Evolutionary conservation across 73 alveolate species (phyloP), one percentile per base, ranked within the genome.

Genomic region (Breviolum minutum): DNA sequence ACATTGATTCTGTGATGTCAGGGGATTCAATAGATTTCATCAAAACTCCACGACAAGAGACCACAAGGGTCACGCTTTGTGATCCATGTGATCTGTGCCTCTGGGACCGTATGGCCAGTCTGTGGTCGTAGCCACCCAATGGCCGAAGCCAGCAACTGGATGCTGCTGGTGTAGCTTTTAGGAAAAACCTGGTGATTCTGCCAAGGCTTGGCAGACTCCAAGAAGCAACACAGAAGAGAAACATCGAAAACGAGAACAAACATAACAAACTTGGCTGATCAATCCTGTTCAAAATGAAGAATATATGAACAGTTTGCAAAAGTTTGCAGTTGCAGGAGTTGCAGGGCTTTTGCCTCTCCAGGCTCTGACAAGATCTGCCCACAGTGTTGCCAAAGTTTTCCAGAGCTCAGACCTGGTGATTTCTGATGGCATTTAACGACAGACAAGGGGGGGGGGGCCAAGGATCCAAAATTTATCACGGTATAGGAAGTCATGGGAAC

Each of bases 141-240:
- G 90, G 76, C 68, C 20, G 89, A 88, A 22, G 98, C 98, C 77
- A 92, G 63, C 90, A 92, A 54, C 63, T 84, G 98, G 60, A 92
- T 92, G 98, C 98, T 92, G 73, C 98, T 92, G 90, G 80, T 12
- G 24, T 60, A 92, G 90, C 98, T 92, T 13, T 70, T 70, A 5
- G 98, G 98, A 63, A 92, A 92, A 48, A 92, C 98, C 98, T 92
- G 30, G 64, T 9, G 8, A 74, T 16, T 14, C 54, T 68, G 2
- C 77, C 77, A 68, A 17, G 54, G n/a, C n/a, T n/a, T n/a, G n/a
- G 54, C 54, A 40, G 54, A 40, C 54, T 40, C 54, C 54, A 40
- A 3, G 54, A 40, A 40, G 54, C 54, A 40, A 40, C 54, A 40
- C 54, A 40, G 54, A 40, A 40, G 54, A 40, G 54, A 40, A 40